Percentiles rank a stretch among this genome's conserved stretches.
phyloP scores from a whole-genome alignment of 768 basidiomycete species.

The Suillus cothurnatus region DNA sequence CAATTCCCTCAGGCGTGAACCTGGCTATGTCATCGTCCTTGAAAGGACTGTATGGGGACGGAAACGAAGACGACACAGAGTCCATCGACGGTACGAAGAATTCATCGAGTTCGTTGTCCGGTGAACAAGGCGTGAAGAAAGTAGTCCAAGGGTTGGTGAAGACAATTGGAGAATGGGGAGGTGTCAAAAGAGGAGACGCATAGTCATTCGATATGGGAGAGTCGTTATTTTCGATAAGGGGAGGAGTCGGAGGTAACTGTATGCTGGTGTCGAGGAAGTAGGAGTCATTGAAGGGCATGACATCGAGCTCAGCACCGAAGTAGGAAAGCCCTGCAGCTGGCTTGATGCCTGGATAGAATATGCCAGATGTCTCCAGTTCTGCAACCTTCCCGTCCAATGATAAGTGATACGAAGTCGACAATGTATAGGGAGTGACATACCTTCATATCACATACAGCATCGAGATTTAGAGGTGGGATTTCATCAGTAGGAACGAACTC shows the following conservation, averaged over 20 bases:
- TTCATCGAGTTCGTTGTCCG: constrained; percentile 24
- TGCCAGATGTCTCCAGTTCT: background rate
- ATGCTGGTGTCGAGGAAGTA: constrained; percentile 23
- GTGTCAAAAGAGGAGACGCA: constrained; percentile 15
- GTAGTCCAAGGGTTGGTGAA: constrained; percentile 29
- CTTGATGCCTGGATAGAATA: constrained; percentile 24
- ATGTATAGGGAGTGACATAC: constrained; percentile 18
- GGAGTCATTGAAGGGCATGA: constrained; percentile 28
- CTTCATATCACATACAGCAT: constrained; percentile 15
- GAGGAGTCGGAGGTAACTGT: constrained; percentile 8
- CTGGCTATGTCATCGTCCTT: background rate
- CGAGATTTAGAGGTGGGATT: constrained; percentile 38
- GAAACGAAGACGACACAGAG: background rate
- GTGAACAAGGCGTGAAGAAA: constrained; percentile 1
- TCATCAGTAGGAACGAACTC: constrained; percentile 38
- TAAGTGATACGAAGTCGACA: background rate
- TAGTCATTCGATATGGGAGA: constrained; percentile 13
- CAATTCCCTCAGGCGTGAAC: background rate
- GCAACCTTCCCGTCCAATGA: constrained; percentile 3
- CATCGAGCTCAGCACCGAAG: constrained; percentile 34
- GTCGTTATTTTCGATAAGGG: constrained; percentile 13
- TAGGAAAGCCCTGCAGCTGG: constrained; percentile 26
- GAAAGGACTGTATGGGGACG: background rate
- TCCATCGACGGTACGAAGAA: constrained; percentile 33
- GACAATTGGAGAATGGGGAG: constrained; percentile 24